Conservation (phyloP, 1,284 basidiomycete species). For the Tilletia indica region DNA sequence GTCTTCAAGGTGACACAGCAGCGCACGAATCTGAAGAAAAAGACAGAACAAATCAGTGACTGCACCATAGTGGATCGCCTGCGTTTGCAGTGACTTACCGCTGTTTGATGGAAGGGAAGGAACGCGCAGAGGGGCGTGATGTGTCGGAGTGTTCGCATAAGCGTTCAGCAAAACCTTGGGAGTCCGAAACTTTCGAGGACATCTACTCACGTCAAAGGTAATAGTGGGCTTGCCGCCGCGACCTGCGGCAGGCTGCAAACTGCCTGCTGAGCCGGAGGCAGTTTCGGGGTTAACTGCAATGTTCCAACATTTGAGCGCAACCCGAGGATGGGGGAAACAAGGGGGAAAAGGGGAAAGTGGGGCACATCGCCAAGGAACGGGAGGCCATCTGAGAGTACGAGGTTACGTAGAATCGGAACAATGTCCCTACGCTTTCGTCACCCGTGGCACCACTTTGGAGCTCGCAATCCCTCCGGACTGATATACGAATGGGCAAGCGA, state of each 20-base stretch:
- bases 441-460: background rate
- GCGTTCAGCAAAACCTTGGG: too few species aligned
- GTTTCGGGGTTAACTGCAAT: conserved; percentile 18
- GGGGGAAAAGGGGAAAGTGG: background rate
- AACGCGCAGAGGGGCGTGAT: too few species aligned
- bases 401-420: too few species aligned
- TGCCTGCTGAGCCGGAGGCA: conserved; percentile 16
- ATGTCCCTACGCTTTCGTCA: too few species aligned
- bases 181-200: too few species aligned
- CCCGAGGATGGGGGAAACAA: background rate
- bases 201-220: conserved; percentile 31
- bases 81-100: background rate
- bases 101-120: too few species aligned
- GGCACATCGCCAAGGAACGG: too few species aligned
- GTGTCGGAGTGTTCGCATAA: too few species aligned
- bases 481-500: background rate
- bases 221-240: conserved; percentile 26
- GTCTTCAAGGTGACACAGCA: conserved; percentile 46
- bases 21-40: conserved; percentile 33
- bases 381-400: too few species aligned
- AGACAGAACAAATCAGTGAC: background rate
- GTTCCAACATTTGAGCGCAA: conserved; percentile 16
- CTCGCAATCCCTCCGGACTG: background rate
- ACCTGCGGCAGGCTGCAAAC: conserved; percentile 20
- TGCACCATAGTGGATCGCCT: background rate